These are phyloP conservation scores for Didymella arachidicola DNA, from an alignment of 2,329 filamentous ascomycete genomes.

Conservation along the genomic window DNA sequence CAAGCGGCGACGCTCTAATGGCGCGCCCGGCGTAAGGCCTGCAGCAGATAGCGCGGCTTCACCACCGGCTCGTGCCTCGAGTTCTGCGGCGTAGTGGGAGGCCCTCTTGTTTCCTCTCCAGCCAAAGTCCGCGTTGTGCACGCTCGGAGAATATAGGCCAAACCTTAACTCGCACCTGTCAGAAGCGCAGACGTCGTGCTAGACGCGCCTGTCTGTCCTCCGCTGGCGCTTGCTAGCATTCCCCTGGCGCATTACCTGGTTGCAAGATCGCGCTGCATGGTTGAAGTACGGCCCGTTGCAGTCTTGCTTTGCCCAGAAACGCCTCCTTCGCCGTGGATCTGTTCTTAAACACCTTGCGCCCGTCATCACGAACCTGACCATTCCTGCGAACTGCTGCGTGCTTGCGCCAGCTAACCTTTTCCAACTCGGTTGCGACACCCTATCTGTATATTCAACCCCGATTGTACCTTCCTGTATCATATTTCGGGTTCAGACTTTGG, in stretches of 20 bases:
- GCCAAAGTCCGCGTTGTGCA: constrained; percentile 40
- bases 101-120: constrained; percentile 40
- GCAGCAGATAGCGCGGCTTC: constrained; percentile 42
- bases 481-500: constrained; percentile 6
- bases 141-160: constrained; percentile 50
- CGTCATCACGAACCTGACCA: constrained; percentile 35
- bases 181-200: constrained; percentile 44
- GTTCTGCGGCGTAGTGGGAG: constrained; percentile 41
- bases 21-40: constrained; percentile 32
- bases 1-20: constrained; percentile 24
- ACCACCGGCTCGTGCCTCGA: constrained; percentile 48
- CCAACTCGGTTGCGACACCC: constrained; percentile 23
- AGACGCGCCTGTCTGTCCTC: constrained; percentile 39
- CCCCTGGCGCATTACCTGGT: constrained; percentile 36
- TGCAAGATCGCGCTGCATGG: constrained; percentile 46
- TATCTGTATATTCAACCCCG: constrained; percentile 8
- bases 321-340: constrained; percentile 39
- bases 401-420: constrained; percentile 36
- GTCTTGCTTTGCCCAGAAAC: constrained; percentile 47
- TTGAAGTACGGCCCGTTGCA: constrained; percentile 52
- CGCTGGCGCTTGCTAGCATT: constrained; percentile 39
- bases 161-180: constrained; percentile 50
- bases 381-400: constrained; percentile 43
- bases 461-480: constrained; percentile 21
- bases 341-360: constrained; percentile 42